phyloP scores from a whole-genome alignment of 2,329 filamentous ascomycete species.

The Ophiocordyceps robertsii region DNA sequence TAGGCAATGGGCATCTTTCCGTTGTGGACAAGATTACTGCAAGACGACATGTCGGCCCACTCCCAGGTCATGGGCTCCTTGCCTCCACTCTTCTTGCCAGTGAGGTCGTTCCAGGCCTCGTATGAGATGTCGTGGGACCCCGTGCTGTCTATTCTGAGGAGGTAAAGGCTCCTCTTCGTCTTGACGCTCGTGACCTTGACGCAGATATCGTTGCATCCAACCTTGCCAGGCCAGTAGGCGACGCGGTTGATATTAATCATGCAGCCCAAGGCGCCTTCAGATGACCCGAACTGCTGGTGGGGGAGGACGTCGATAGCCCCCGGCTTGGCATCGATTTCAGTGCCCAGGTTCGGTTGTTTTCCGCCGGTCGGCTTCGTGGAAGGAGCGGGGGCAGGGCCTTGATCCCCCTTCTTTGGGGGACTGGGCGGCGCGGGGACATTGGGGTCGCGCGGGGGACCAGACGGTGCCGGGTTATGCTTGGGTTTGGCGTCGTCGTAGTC shows the following conservation, averaged over 20 bases:
- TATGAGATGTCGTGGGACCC: constrained; percentile 43
- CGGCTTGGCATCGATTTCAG: neutral
- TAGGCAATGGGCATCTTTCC: constrained; percentile 40
- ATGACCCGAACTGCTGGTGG: constrained; percentile 42
- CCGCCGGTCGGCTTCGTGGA: neutral
- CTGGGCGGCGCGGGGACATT: too few species aligned
- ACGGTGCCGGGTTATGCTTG: too few species aligned
- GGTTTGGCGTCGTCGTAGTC: too few species aligned
- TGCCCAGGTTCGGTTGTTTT: neutral
- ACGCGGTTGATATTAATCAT: constrained; percentile 47
- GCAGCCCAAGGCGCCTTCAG: constrained; percentile 45
- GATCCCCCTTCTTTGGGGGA: too few species aligned
- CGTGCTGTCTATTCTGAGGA: constrained; percentile 46
- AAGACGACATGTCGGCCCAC: constrained; percentile 31
- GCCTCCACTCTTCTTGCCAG: constrained; percentile 29
- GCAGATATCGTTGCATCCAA: constrained; percentile 43
- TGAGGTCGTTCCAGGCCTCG: constrained; percentile 48
- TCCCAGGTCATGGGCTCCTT: constrained; percentile 37
- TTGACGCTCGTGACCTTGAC: constrained; percentile 32
- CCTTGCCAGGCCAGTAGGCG: constrained; percentile 46
- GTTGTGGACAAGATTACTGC: constrained; percentile 33
- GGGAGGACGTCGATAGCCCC: constrained; percentile 28
- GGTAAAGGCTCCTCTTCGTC: constrained; percentile 32
- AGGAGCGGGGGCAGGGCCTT: neutral
- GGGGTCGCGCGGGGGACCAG: too few species aligned